A percentile compares a stretch with the other conserved stretches of the same genome.
These are phyloP conservation scores for Leucaena leucocephala DNA, from an alignment of 306 rosid species.

Conservation along the genomic window DNA sequence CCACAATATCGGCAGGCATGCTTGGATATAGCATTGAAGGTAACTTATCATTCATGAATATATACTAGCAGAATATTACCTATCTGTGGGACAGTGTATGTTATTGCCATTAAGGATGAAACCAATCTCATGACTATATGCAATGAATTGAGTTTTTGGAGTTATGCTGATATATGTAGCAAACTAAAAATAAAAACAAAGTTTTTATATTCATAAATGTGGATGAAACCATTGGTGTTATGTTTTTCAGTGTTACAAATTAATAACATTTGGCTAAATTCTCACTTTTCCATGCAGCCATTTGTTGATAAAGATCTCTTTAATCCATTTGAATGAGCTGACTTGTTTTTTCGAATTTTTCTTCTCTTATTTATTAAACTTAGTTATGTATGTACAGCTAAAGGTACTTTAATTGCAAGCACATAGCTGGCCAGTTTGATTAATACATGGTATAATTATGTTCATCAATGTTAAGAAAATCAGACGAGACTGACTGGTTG, in stretches of 20 bases:
- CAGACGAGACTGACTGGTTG: neutral
- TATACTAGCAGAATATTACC: constrained; percentile 25
- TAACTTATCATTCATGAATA: constrained; percentile 36
- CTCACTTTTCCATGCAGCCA: neutral
- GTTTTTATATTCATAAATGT: neutral
- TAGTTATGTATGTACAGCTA: neutral
- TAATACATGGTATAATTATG: neutral
- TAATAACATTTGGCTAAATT: neutral
- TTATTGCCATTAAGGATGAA: neutral
- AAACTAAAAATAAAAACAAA: neutral
- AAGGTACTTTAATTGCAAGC: neutral
- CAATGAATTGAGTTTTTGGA: neutral
- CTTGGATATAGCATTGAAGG: constrained; percentile 87
- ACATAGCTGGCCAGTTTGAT: neutral
- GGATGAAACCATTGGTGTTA: neutral
- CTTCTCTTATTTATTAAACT: neutral
- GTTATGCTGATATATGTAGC: neutral
- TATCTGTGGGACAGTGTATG: constrained; percentile 22
- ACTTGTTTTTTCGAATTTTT: neutral
- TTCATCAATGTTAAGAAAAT: neutral
- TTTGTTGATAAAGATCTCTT: neutral
- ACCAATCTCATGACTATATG: neutral
- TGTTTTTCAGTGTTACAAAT: neutral
- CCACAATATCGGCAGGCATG: constrained; percentile 83
- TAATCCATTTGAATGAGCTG: neutral